Evolutionary conservation across 805 yeast genomes (phyloP), one percentile per base, ranked within the genome.

Genomic region (Lipomyces lipofer): DNA sequence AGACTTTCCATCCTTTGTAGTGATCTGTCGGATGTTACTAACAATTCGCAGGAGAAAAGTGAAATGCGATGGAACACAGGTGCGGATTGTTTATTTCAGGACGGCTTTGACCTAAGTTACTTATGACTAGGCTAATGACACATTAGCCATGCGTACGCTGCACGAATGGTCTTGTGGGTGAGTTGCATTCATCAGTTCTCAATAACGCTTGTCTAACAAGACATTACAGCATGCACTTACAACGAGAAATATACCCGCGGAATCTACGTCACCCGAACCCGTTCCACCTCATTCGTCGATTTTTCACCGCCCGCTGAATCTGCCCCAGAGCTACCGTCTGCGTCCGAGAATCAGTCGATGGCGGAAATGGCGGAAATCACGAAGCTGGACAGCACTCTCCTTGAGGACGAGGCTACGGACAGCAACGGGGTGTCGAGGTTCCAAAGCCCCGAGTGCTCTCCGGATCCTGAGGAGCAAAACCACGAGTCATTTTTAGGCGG

Each of bases 161-260:
- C 44, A 36, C 19, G 8, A 39, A 3, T 9, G 10, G 13, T n/a
- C n/a, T n/a, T n/a, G n/a, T n/a, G 12, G 22, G n/a, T 13, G 6
- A 12, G 43, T n/a, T n/a, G n/a, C n/a, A n/a, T n/a, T n/a, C n/a
- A n/a, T n/a, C n/a, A n/a, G n/a, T n/a, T n/a, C n/a, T n/a, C n/a
- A n/a, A n/a, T n/a, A n/a, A n/a, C n/a, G n/a, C n/a, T n/a, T n/a
- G 13, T n/a, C n/a, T n/a, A 43, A 51, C 19, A 46, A 43, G 50
- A n/a, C 19, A 3, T 12, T 9, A 21, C 21, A 44, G 51, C 27
- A 5, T 48, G 52, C 29, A 22, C 49, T 3, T 48, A 48, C 25
- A 29, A 22, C 13, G 24, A 27, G 13, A 47, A 45, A 33, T 48
- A 48, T 38, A 48, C 51, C 25, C 36, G 52, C 19, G 52, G 52